Evolutionary conservation across 2,329 filamentous ascomycete genomes (phyloP), one percentile per base, ranked within the genome.

Genomic region (Xylariaceae sp.): DNA sequence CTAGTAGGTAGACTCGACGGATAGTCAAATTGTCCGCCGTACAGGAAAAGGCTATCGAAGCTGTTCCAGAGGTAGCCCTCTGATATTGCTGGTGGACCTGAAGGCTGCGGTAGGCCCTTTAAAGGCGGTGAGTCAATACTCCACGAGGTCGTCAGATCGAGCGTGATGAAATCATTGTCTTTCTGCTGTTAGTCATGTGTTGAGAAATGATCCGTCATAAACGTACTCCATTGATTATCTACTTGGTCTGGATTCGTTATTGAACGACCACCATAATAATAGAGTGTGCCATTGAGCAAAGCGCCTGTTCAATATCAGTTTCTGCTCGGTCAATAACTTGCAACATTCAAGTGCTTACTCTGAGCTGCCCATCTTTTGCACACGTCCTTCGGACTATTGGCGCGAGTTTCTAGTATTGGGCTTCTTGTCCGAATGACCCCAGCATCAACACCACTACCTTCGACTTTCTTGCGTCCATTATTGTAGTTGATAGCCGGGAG

Each of bases 61-160:
- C 87, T 86, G 60, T 85, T 81, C 87, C 87, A 91, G 1, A 91
- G 75, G 56, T 85, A 86, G n/a, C 87, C 87, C 40, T 87, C 78
- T 0, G 86, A 80, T 11, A 91, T 80, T 4, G 83, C 76, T 1
- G 87, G 87, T 1, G 86, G 86, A 0, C 86, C 87, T 10, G 78
- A 81, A 1, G 86, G 85, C 53, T 77, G 75, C 17, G 83, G 71
- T 11, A 89, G 74, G 2, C 83, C 84, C 1, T 71, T 79, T 12
- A 90, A 60, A 2, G 80, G 71, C 10, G 87, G 87, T 0, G 79
- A 80, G 18, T 73, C 76, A 39, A 82, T 81, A 55, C 85, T 76
- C 85, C 87, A 91, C n/a, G 81, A 81, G 55, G 81, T 81, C 3
- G 82, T 87, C 7, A 90, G 74, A 58, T 90, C 85, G n/a, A 90